Conservation (phyloP, 2,329 filamentous ascomycete genomes). For the Dactylellina cionopaga region DNA sequence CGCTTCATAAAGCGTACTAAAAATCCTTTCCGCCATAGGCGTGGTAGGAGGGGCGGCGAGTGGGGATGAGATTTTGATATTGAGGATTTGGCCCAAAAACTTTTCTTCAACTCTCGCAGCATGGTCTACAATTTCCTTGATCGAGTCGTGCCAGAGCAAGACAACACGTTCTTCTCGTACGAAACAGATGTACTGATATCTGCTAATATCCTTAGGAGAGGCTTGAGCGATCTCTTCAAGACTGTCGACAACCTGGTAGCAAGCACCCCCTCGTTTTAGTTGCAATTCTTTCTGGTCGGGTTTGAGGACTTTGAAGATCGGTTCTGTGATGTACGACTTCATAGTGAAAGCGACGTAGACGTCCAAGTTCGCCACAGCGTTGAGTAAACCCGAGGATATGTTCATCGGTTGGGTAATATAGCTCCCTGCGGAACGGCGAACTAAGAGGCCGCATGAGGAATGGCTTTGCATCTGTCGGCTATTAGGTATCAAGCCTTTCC, state of each 20-base stretch:
- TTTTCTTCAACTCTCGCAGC: constrained; percentile 57
- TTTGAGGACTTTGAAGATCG: constrained; percentile 62
- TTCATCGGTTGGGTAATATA: constrained; percentile 63
- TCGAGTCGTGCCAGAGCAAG: constrained; percentile 63
- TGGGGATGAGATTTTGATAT: constrained; percentile 24
- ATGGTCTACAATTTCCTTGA: constrained; percentile 61
- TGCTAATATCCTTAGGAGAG: constrained; percentile 61
- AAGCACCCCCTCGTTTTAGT: constrained; percentile 61
- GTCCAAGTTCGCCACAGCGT: constrained; percentile 63
- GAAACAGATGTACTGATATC: constrained; percentile 63
- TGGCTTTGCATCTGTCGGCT: not conserved
- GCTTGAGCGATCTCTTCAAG: constrained; percentile 61
- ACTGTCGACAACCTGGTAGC: constrained; percentile 64
- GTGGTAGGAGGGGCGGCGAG: not conserved
- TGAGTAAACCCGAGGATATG: constrained; percentile 61
- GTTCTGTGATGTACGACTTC: constrained; percentile 64
- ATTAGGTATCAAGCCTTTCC: constrained; percentile 39
- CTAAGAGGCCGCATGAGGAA: constrained; percentile 28
- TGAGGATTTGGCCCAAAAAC: constrained; percentile 48
- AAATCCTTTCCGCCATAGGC: constrained; percentile 6
- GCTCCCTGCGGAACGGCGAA: constrained; percentile 56
- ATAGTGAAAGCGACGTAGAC: constrained; percentile 65
- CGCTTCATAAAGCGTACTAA: constrained; percentile 31
- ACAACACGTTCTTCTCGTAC: constrained; percentile 62
- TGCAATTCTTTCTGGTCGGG: constrained; percentile 62